Evolutionary conservation across 2,329 filamentous ascomycete genomes (phyloP).

Genomic region (Tolypocladium endophyticum): DNA sequence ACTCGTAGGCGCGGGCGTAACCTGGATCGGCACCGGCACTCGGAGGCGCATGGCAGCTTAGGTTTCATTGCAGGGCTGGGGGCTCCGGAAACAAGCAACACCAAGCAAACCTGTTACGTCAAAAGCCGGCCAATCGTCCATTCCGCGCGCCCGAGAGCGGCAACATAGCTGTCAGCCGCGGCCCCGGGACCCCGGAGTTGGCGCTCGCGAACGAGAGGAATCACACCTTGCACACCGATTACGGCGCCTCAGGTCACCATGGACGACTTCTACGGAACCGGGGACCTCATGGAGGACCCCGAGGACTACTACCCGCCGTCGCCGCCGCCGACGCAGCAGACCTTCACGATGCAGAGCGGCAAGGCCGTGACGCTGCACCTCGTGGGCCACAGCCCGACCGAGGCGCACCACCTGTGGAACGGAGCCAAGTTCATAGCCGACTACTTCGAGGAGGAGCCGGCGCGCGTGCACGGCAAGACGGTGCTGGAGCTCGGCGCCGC

Average conservation of each 20-base stretch:
- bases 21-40: background rate
- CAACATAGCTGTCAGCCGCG: background rate
- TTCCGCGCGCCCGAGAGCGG: background rate
- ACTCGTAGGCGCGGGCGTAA: background rate
- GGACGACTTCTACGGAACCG: slow-evolving; percentile 26
- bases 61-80: background rate
- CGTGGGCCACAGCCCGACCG: slow-evolving; percentile 79
- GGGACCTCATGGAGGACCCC: slow-evolving; percentile 67
- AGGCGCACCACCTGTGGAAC: slow-evolving; percentile 90
- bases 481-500: slow-evolving; percentile 85
- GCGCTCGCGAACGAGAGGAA: background rate
- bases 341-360: slow-evolving; percentile 60
- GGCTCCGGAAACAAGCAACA: background rate
- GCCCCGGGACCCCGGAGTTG: background rate
- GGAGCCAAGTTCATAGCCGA: slow-evolving; percentile 67
- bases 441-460: slow-evolving; percentile 64
- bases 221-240: background rate
- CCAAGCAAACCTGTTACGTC: background rate
- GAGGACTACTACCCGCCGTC: slow-evolving; percentile 70
- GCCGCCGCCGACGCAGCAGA: slow-evolving; percentile 62
- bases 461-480: slow-evolving; percentile 53
- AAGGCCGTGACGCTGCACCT: slow-evolving; percentile 59
- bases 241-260: slow-evolving; percentile 12
- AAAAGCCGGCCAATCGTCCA: background rate
- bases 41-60: background rate